Base-by-base conservation (phyloP, 208 protist genomes). In the Wallacemonas rigidus region DNA sequence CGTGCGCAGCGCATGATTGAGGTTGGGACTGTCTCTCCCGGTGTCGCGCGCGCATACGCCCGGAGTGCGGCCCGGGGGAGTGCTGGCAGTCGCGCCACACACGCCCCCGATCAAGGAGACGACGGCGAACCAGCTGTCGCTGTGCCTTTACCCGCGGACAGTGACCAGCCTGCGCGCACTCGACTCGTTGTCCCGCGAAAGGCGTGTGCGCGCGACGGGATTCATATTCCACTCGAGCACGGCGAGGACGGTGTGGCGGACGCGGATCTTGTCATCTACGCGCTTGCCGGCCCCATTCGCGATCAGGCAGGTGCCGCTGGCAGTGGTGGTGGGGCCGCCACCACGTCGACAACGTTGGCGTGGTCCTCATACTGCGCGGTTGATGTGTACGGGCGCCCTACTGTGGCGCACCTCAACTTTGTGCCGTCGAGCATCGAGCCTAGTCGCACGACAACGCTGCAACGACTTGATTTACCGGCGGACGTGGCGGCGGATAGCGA, bases 191-290 rank as follows among this genome's bases (percentile, higher is more conserved):
- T 85, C 3, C 60, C 79, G 11, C 58, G 69, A 0, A 41, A 40
- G 38, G 72, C 68, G 1, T 72, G 78, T 15, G 85, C 80, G 54
- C 77, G 80, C 0, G 48, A 54, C 6, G 53, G 65, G 56, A 50
- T 88, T 12, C 35, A 36, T 26, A 74, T 90, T 36, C 85, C 88
- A 11, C 2, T 8, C 1, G 62, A 50, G 0, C 82, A 90, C 72
- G 64, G 69, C 36, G 51, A 14, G 1, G 40, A 51, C 38, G 83
- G 83, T 2, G 76, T 94, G 26, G 35, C n/a, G 40, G 53, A 77
- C 51, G 72, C 76, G 6, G 89, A 94, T 68, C 70, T 92, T 3
- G 54, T 91, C n/a, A 67, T 94, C 43, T 94, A 89, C 74, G 86
- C 77, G 3, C 61, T 80, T 40, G 81, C 89, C 1, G 83, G 62